Base-by-base conservation (phyloP, 23 red algal genomes). In the Agarophyton chilense region DNA sequence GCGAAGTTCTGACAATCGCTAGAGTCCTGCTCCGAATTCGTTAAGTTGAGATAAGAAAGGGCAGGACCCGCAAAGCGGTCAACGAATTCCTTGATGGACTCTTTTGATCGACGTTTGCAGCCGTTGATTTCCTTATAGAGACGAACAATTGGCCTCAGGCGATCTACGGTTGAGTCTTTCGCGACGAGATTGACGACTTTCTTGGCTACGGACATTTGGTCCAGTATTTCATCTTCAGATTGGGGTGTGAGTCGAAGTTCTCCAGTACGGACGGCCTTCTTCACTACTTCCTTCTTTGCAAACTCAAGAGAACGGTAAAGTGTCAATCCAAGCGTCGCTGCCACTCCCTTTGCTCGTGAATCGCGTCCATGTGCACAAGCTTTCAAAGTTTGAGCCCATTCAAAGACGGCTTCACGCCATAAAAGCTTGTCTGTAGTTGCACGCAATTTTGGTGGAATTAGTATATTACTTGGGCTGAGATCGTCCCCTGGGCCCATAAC, bases 41-140 rank as follows among this genome's bases (percentile, higher is more conserved):
- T 36, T 4, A 86, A 36, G 61, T 86, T 86, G 10, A 86, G 61
- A 45, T 86, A 86, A 54, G 81, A 66, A 5, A 62, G 58, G 13
- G 63, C 63, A 3, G 61, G 81, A 42, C 60, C 45, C 8, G 38
- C 32, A 52, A 86, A 86, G 40, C 64, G 33, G 52, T 67, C 57
- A 11, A 86, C 28, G 64, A 50, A 86, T 47, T 2, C 26, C 9
- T 3, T 8, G 14, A 86, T 40, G 29, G 58, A 46, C 33, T 86
- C 81, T 11, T 33, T 29, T 21, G 36, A n/a, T 8, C 25, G 11
- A 3, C 81, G 19, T 10, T 52, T 56, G 40, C 81, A 86, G 24
- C 6, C 4, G 6, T 8, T 55, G 19, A 50, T 13, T 47, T 50
- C 60, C 21, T 72, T 72, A 43, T 72, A 62, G 5, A 52, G 57